Evolutionary conservation across 305 asterid genomes (phyloP).

Genomic region (Plantago lanceolata): DNA sequence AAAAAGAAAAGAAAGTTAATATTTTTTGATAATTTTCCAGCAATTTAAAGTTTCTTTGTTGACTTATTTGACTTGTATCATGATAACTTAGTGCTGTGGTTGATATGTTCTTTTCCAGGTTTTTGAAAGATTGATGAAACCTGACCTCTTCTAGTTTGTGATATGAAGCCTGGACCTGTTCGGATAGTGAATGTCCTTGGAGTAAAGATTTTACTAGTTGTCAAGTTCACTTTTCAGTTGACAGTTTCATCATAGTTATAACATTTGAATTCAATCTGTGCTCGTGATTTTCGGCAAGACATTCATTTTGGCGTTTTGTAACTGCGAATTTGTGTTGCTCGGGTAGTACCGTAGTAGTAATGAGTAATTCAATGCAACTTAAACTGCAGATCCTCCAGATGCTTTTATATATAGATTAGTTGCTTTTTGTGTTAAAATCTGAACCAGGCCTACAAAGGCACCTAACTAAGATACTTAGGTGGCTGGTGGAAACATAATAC

Average conservation of each 20-base stretch:
- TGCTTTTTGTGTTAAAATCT: too few relatives aligned
- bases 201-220: neutral
- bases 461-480: too few relatives aligned
- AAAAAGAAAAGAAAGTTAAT: too few relatives aligned
- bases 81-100: neutral
- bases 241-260: neutral
- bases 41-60: neutral
- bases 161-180: neutral
- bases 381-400: too few relatives aligned
- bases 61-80: neutral
- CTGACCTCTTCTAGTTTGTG: neutral
- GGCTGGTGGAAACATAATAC: too few relatives aligned
- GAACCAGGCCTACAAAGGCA: too few relatives aligned
- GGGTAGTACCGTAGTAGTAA: too few relatives aligned
- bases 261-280: neutral
- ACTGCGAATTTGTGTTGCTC: neutral
- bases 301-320: too few relatives aligned
- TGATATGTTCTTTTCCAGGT: neutral
- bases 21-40: too few relatives aligned
- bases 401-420: too few relatives aligned
- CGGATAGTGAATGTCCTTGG: neutral
- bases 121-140: neutral
- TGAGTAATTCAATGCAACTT: too few relatives aligned
- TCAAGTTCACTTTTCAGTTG: neutral
- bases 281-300: neutral